phyloP scores from a whole-genome alignment of 2,329 filamentous ascomycete species.

The Hansfordia pulvinata region DNA sequence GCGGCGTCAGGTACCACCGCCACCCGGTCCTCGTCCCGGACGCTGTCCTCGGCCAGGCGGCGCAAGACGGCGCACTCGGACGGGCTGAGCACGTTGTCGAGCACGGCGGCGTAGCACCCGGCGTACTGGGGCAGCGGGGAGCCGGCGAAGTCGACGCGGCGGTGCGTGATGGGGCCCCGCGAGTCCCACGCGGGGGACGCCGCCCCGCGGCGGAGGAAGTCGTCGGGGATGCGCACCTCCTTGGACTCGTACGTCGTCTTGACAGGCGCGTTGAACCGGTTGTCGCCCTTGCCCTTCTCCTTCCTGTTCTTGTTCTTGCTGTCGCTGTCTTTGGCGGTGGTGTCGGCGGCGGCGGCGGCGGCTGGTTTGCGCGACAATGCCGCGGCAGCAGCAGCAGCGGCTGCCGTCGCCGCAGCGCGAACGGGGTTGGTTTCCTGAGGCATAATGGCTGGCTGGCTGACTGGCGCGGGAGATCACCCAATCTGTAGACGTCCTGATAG shows the following conservation, averaged over 20 bases:
- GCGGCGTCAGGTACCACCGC: slow-evolving; percentile 6
- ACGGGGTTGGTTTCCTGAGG: no score
- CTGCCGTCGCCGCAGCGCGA: no score
- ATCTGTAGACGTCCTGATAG: no score
- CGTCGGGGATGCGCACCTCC: slow-evolving; percentile 23
- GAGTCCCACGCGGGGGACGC: slow-evolving; percentile 24
- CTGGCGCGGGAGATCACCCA: no score
- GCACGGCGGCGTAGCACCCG: slow-evolving; percentile 41
- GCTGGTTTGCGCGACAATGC: no score
- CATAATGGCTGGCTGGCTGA: no score
- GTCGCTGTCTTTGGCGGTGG: no score
- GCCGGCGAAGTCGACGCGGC: slow-evolving; percentile 37
- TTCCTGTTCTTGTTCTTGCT: no score
- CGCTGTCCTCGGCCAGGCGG: slow-evolving; percentile 33
- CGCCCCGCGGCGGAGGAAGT: slow-evolving; percentile 31
- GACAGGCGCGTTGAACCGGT: slow-evolving; percentile 21
- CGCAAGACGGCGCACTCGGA: slow-evolving; percentile 47
- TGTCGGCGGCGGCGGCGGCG: no score
- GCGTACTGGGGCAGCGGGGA: slow-evolving; percentile 37
- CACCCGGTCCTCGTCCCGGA: slow-evolving; percentile 28
- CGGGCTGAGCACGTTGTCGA: slow-evolving; percentile 50
- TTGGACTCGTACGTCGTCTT: slow-evolving; percentile 18
- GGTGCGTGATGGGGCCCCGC: slow-evolving; percentile 27
- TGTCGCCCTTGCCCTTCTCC: no score
- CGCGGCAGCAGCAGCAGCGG: no score